Percentiles rank a stretch among this genome's conserved stretches.
phyloP scores from a whole-genome alignment of 2,329 filamentous ascomycete species.

The Cercospora sp. region DNA sequence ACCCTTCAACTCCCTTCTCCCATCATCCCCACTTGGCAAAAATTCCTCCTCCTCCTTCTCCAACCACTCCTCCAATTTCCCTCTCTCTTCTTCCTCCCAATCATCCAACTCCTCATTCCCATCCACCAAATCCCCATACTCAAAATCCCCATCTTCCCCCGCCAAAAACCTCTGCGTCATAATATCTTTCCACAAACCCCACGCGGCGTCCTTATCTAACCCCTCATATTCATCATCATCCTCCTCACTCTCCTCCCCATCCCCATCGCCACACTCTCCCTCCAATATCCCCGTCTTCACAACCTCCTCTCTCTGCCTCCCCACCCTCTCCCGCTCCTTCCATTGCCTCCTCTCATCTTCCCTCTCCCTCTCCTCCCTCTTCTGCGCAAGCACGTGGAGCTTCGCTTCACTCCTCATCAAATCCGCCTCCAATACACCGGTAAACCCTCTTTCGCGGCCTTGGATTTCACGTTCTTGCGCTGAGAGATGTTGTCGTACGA shows the following conservation, averaged over 20 bases:
- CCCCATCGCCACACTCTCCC: slow-evolving; percentile 57
- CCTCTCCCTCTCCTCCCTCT: slow-evolving; percentile 56
- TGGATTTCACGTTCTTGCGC: slow-evolving; percentile 72
- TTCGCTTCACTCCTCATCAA: slow-evolving; percentile 75
- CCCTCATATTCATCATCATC: slow-evolving; percentile 53
- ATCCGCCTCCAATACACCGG: slow-evolving; percentile 75
- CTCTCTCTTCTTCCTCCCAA: slow-evolving; percentile 58
- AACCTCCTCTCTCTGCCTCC: slow-evolving; percentile 74
- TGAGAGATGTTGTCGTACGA: slow-evolving; percentile 76
- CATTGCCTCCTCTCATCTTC: slow-evolving; percentile 60
- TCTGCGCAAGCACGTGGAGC: slow-evolving; percentile 61
- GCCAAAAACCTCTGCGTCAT: slow-evolving; percentile 73
- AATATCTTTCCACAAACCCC: slow-evolving; percentile 68
- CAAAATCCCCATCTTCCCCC: slow-evolving; percentile 75
- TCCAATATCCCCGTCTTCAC: slow-evolving; percentile 58
- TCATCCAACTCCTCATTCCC: slow-evolving; percentile 71
- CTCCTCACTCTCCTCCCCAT: slow-evolving; percentile 59
- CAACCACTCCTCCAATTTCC: slow-evolving; percentile 74
- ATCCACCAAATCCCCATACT: slow-evolving; percentile 68
- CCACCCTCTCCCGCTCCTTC: slow-evolving; percentile 67
- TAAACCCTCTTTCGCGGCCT: slow-evolving; percentile 73
- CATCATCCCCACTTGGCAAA: slow-evolving; percentile 25
- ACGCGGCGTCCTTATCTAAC: slow-evolving; percentile 64
- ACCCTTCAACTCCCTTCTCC: slow-evolving; percentile 42
- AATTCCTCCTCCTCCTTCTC: slow-evolving; percentile 63